A percentile compares a stretch with the other conserved stretches of the same genome.
phyloP scores from a whole-genome alignment of 345 rosid species.

The Populus simonii region DNA sequence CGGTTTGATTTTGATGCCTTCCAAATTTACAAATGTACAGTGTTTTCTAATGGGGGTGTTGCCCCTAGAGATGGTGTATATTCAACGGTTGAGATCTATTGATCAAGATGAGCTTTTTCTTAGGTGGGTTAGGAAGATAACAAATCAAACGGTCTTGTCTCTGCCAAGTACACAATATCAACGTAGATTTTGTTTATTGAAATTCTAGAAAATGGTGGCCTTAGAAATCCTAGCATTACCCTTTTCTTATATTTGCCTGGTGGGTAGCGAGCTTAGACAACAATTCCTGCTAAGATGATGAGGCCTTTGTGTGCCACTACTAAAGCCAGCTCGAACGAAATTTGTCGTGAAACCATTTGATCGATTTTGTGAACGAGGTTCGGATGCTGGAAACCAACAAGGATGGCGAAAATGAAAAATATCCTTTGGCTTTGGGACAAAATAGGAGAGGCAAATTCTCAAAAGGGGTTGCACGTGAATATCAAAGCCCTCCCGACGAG shows the following conservation, averaged over 20 bases:
- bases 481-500: not conserved
- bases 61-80: not conserved
- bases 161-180: no score
- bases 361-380: not conserved
- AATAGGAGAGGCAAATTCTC: no score
- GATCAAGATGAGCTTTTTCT: not conserved
- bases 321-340: not conserved
- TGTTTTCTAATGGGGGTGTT: not conserved
- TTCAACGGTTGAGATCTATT: not conserved
- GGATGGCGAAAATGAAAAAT: not conserved
- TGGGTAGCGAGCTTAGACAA: not conserved
- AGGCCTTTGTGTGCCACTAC: not conserved
- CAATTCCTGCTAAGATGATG: not conserved
- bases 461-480: not conserved
- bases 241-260: not conserved
- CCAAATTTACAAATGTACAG: not conserved
- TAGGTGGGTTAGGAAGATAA: not conserved
- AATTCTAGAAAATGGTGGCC: slow-evolving; percentile 20
- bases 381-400: not conserved
- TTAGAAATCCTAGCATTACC: slow-evolving; percentile 13
- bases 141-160: not conserved
- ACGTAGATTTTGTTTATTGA: not conserved
- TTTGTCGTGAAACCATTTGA: not conserved
- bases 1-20: not conserved
- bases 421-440: no score